These are phyloP conservation scores for Nemania sp. DNA, from an alignment of 2,329 filamentous ascomycete species.

Conservation along the genomic window DNA sequence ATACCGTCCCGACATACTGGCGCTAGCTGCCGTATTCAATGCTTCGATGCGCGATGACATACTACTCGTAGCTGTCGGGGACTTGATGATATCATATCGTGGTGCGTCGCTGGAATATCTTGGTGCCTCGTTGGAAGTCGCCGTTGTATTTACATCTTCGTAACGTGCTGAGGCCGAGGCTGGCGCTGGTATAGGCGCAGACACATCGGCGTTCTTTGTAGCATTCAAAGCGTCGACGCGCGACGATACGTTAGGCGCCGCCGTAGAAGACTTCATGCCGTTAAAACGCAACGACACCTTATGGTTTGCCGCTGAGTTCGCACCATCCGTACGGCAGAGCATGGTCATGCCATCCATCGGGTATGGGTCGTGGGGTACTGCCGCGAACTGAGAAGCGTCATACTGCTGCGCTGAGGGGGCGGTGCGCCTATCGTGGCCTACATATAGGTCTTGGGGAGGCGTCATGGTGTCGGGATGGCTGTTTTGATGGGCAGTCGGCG, in stretches of 20 bases:
- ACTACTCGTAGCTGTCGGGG: background rate
- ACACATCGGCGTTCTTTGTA: constrained; percentile 9
- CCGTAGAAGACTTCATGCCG: constrained; percentile 17
- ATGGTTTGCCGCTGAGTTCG: constrained; percentile 63
- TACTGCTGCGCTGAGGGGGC: constrained; percentile 52
- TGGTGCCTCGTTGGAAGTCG: background rate
- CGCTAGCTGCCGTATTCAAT: background rate
- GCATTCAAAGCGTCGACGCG: constrained; percentile 14
- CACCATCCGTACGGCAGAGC: constrained; percentile 82
- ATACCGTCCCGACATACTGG: background rate
- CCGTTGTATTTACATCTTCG: constrained; percentile 1
- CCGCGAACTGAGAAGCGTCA: constrained; percentile 70
- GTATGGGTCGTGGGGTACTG: constrained; percentile 91
- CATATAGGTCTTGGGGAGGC: constrained; percentile 31
- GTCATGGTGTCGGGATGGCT: constrained; percentile 14
- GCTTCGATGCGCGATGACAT: background rate
- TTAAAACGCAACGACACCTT: constrained; percentile 30
- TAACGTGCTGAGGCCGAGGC: too few species aligned
- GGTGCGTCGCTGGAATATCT: constrained; percentile 15
- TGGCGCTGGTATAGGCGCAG: background rate
- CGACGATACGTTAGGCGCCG: constrained; percentile 18
- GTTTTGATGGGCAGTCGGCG: constrained; percentile 8
- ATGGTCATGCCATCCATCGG: constrained; percentile 97
- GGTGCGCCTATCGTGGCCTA: constrained; percentile 44
- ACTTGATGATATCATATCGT: constrained; percentile 16